Evolutionary conservation across 495 filamentous ascomycete species (phyloP).

Genomic region (Massariosphaeria phaeospora): DNA sequence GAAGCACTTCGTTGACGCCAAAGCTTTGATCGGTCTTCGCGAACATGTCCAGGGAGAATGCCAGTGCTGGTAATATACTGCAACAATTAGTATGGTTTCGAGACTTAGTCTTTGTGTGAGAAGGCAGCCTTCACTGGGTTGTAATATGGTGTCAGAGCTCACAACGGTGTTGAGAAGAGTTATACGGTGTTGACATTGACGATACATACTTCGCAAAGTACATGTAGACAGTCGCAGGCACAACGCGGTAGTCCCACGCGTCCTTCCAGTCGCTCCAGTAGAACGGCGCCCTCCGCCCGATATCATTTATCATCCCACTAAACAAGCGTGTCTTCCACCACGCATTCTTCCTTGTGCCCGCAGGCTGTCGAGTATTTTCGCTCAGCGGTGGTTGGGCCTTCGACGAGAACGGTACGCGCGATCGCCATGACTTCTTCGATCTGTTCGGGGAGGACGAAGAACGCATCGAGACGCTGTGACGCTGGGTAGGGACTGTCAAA

Average conservation of each 20-base stretch:
- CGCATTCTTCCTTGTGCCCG: neutral
- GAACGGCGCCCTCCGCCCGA: conserved; percentile 41
- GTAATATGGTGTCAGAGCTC: neutral
- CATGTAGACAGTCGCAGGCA: conserved; percentile 44
- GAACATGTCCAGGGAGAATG: conserved; percentile 47
- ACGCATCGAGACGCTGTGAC: conserved; percentile 22
- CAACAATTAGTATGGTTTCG: neutral
- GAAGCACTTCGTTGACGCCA: conserved; percentile 47
- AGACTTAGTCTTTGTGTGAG: neutral
- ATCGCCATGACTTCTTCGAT: conserved; percentile 30
- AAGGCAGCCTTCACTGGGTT: neutral
- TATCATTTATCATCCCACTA: conserved; percentile 44
- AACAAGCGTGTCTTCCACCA: conserved; percentile 39
- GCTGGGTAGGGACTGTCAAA: conserved; percentile 28
- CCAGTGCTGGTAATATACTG: conserved; percentile 46
- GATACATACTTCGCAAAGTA: conserved; percentile 46
- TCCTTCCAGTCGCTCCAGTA: conserved; percentile 45
- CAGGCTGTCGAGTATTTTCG: conserved; percentile 8
- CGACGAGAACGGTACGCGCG: conserved; percentile 17
- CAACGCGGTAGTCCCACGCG: conserved; percentile 43
- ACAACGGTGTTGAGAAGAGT: neutral
- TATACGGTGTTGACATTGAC: neutral
- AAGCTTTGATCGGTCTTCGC: conserved; percentile 41
- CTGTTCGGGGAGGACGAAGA: conserved; percentile 12
- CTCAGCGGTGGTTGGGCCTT: neutral